These are phyloP conservation scores for Albifimbria verrucaria DNA, from an alignment of 2,329 filamentous ascomycete genomes.

Conservation along the genomic window DNA sequence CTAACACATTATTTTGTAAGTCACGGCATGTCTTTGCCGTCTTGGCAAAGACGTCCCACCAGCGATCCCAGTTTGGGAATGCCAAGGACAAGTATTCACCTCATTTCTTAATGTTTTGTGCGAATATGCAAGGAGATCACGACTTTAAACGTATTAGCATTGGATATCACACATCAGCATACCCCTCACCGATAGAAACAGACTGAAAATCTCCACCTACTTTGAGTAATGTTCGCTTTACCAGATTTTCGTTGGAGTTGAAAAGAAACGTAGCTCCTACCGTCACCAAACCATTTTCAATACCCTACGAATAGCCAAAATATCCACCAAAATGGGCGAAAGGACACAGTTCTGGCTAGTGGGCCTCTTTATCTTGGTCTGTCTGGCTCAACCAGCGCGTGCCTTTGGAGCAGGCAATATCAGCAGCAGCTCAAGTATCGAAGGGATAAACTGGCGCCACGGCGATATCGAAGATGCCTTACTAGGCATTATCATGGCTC, in stretches of 20 bases:
- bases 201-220: too few species aligned
- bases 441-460: conserved; percentile 1
- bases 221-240: too few species aligned
- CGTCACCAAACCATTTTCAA: background rate
- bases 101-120: background rate
- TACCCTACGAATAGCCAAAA: too few species aligned
- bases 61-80: background rate
- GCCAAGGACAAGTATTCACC: background rate
- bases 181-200: too few species aligned
- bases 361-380: background rate
- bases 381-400: background rate
- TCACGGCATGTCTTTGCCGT: background rate
- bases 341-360: background rate
- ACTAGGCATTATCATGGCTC: background rate
- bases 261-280: background rate
- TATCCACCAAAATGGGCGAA: background rate
- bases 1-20: background rate
- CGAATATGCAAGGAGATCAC: background rate
- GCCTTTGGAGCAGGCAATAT: conserved; percentile 2
- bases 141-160: background rate
- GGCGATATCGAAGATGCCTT: conserved; percentile 2
- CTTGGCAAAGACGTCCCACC: background rate
- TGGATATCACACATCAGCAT: too few species aligned
- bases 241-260: too few species aligned
- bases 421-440: conserved; percentile 1